phyloP scores from a whole-genome alignment of 2,329 filamentous ascomycete species.

The Fusarium compactum region DNA sequence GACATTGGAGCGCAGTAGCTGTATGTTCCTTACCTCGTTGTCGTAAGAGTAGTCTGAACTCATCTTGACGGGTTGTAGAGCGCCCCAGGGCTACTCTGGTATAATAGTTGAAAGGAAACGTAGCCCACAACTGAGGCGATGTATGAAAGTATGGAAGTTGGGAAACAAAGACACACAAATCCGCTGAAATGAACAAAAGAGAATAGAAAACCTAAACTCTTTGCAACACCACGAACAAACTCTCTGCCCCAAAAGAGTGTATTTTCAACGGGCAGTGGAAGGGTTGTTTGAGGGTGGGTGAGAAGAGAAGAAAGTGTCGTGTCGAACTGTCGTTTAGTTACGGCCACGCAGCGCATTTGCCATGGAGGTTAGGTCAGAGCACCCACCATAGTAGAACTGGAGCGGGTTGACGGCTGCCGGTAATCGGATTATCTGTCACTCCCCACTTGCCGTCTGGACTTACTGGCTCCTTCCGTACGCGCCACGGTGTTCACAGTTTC shows the following conservation, averaged over 20 bases:
- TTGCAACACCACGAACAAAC: constrained; percentile 8
- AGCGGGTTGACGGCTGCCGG: constrained; percentile 40
- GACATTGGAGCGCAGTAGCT: neutral
- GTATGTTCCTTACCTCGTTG: constrained; percentile 72
- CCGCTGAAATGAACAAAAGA: constrained; percentile 12
- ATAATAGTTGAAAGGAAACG: constrained; percentile 30
- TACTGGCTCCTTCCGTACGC: constrained; percentile 43
- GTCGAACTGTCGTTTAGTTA: constrained; percentile 42
- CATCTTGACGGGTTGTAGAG: constrained; percentile 69
- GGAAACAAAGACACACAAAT: constrained; percentile 29
- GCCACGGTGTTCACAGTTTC: constrained; percentile 53
- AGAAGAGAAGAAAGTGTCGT: constrained; percentile 20
- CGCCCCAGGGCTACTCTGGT: constrained; percentile 51
- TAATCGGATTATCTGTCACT: constrained; percentile 52
- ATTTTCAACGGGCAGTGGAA: constrained; percentile 26
- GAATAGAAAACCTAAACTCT: constrained; percentile 20
- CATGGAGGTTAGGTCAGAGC: constrained; percentile 17
- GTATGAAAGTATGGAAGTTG: constrained; percentile 9
- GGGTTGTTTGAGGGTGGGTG: constrained; percentile 12
- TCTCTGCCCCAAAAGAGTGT: constrained; percentile 34
- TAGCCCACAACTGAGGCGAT: constrained; percentile 29
- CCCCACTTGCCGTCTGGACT: constrained; percentile 41
- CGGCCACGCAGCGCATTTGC: constrained; percentile 48
- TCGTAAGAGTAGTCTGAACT: constrained; percentile 98
- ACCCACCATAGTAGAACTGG: constrained; percentile 2